phyloP scores from a whole-genome alignment of 345 rosid species.

The Euclidium syriacum region DNA sequence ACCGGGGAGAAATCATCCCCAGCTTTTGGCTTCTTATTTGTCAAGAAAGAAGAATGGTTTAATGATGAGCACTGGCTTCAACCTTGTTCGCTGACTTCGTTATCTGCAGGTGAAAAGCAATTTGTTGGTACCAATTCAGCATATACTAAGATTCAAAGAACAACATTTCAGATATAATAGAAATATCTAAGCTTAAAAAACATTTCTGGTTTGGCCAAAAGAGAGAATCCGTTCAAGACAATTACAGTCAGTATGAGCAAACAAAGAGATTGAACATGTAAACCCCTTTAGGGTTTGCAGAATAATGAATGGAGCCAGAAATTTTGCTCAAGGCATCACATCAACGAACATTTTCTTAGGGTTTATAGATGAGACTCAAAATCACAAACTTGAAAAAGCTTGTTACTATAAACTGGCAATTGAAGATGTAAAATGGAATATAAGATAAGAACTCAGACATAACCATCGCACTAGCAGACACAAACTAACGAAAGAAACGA shows the following conservation, averaged over 20 bases:
- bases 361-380: background rate
- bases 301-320: background rate
- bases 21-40: constrained; percentile 24
- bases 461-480: background rate
- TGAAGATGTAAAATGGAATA: background rate
- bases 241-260: background rate
- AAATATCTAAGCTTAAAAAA: background rate
- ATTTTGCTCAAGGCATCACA: background rate
- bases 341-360: background rate
- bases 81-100: constrained; percentile 7
- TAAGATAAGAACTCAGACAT: background rate
- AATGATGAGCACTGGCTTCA: constrained; percentile 28
- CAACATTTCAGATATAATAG: background rate
- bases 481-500: background rate
- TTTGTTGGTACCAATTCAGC: background rate
- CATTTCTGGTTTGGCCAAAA: background rate
- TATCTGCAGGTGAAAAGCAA: constrained; percentile 16
- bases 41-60: constrained; percentile 2
- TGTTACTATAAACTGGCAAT: background rate
- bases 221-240: background rate
- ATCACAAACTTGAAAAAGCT: background rate
- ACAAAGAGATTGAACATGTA: background rate
- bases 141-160: background rate
- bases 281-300: background rate
- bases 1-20: constrained; percentile 11